Evolutionary conservation across 2,329 filamentous ascomycete species (phyloP), one percentile per base, ranked within the genome.

Genomic region (Cryphonectria japonica): DNA sequence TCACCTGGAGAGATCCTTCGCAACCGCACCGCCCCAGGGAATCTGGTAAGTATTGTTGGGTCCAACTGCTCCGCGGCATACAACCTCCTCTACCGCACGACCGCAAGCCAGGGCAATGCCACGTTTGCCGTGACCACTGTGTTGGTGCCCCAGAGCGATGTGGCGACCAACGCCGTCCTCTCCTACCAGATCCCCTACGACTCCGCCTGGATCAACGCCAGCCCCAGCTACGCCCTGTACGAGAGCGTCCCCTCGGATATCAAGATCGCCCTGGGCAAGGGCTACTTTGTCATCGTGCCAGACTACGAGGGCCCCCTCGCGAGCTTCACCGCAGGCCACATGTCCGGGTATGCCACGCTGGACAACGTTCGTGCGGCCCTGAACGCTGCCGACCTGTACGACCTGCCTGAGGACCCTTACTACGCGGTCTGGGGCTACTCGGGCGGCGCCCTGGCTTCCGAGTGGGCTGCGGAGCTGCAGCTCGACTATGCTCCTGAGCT

Each of bases 371-470:
- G 85, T 14, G 83, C 83, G 5, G 79, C 82, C 0, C 73, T 83
- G 16, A 72, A 76, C 37, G 74, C 66, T 29, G 69, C 74, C 1
- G 69, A 71, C 2, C 19, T 57, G 16, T 77, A 82, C 5, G 77
- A 78, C 2, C 75, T 85, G 67, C 73, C 75, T 13, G 57, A 73
- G 7, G 75, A 78, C 19, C 78, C 82, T 0, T 78, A 73, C 4
- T 76, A 83, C 59, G 80, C 82, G 2, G 77, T 88, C 69, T 88
- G 85, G 85, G 86, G 86, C 6, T 87, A 87, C 75, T 86, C 83
- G 6, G 85, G 86, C 7, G 86, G 85, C n/a, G 80, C 82, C 16
- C 73, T 87, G 52, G 84, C 85, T 1, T 82, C 78, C n/a, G 84
- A 83, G 66, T 86, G 82, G 81, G 85, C 85, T 1, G 80, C 83